Percentiles rank a stretch among this genome's conserved stretches.
Evolutionary conservation across 208 protist genomes (phyloP).

Genomic region (Acanthamoeba lenticulata): DNA sequence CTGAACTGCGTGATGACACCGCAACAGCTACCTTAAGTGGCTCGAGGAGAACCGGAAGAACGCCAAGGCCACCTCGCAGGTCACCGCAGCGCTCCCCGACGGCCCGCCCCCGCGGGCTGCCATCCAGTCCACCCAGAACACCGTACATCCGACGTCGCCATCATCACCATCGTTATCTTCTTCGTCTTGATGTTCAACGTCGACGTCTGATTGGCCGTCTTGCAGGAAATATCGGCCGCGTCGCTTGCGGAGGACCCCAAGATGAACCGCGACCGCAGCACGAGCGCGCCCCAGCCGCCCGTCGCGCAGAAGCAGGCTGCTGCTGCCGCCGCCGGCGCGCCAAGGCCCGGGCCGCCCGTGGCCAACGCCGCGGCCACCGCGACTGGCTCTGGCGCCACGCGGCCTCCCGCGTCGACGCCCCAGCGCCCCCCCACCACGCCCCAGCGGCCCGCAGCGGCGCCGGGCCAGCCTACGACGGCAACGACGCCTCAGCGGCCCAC

Average conservation of each 20-base stretch:
- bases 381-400: neutral
- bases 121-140: slow-evolving; percentile 17
- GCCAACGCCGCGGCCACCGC: neutral
- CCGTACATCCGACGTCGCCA: neutral
- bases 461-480: neutral
- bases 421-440: neutral
- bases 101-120: neutral
- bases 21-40: slow-evolving; percentile 53
- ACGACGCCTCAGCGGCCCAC: no score
- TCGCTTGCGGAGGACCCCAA: neutral
- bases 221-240: neutral
- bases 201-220: neutral
- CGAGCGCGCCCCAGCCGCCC: neutral
- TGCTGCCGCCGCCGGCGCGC: neutral
- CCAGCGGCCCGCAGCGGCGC: neutral
- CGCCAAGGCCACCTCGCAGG: neutral
- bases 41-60: slow-evolving; percentile 63
- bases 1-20: no score
- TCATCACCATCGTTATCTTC: neutral
- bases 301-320: no score
- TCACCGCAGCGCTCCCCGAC: neutral
- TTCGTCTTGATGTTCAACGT: neutral
- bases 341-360: neutral
- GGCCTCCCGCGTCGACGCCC: neutral
- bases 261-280: neutral